Evolutionary conservation across 2,329 filamentous ascomycete species (phyloP).

Genomic region (Fusarium concolor): DNA sequence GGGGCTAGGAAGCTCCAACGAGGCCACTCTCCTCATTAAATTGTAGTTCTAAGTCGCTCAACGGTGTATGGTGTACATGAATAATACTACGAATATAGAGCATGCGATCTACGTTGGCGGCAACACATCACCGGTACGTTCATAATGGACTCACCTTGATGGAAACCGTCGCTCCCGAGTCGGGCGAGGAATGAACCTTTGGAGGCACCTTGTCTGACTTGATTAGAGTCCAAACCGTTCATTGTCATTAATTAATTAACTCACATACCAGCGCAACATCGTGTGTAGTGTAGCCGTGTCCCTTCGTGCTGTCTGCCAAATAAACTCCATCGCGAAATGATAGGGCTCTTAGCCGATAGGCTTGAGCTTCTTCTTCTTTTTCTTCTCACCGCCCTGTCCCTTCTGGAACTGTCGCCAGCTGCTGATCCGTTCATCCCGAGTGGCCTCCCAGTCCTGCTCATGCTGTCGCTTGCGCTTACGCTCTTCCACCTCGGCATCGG

Average conservation of each 20-base stretch:
- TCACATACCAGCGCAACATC: constrained; percentile 46
- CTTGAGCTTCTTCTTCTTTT: constrained; percentile 79
- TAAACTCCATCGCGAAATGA: constrained; percentile 21
- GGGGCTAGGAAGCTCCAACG: constrained; percentile 44
- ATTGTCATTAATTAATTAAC: constrained; percentile 48
- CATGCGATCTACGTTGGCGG: constrained; percentile 13
- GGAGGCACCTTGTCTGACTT: constrained; percentile 41
- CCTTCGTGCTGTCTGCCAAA: constrained; percentile 18
- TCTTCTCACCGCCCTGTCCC: constrained; percentile 69
- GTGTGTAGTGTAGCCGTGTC: constrained; percentile 28
- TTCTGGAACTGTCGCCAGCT: constrained; percentile 96
- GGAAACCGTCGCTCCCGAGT: constrained; percentile 15
- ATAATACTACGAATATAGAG: constrained; percentile 20
- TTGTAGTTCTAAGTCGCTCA: constrained; percentile 28
- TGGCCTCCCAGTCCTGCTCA: constrained; percentile 95
- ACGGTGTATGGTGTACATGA: constrained; percentile 2
- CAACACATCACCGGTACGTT: constrained; percentile 4
- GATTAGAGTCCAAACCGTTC: constrained; percentile 49
- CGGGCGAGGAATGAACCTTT: constrained; percentile 14
- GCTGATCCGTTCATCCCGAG: constrained; percentile 87
- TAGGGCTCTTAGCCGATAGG: constrained; percentile 62
- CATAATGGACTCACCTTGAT: constrained; percentile 36
- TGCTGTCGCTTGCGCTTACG: constrained; percentile 90
- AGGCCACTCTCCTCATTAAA: constrained; percentile 53
- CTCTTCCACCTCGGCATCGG: constrained; percentile 85